Evolutionary conservation across 345 rosid genomes (phyloP), one percentile per base, ranked within the genome.

Genomic region (Fremontodendron californicum): DNA sequence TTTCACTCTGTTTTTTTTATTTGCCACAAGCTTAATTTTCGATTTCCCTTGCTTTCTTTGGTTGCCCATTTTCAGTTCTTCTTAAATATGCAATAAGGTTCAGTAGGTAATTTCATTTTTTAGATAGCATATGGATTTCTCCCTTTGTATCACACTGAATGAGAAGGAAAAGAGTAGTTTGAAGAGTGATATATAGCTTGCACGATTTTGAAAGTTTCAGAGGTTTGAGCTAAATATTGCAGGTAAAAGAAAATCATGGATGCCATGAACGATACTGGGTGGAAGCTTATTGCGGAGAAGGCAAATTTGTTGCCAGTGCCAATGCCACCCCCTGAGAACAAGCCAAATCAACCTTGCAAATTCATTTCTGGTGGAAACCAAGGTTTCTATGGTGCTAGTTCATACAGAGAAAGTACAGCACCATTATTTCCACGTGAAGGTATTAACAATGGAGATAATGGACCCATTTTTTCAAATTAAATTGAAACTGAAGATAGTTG

Each of bases 211-310:
- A 33, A n/a, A n/a, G n/a, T n/a, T n/a, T n/a, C n/a, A n/a, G n/a
- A 29, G 65, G 19, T 13, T 71, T 27, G 23, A 46, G 43, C 54
- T 57, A 48, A 2, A 18, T 25, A 71, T 16, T 62, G 40, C 25
- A 73, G 79, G 63, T 65, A 15, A 70, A 81, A 29, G 40, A 69
- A 69, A 65, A 40, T 77, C 42, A 86, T 87, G 90, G 72, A 57
- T 75, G 15, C 73, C 60, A n/a, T 55, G 1, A 13, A 55, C 29
- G 3, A 0, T 8, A 25, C 58, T 54, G 25, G 1, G 0, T 54
- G 0, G 2, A 54, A 54, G 23, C 58, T 54, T 21, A 55, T 23
- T 55, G 60, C 29, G 15, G 65, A 61, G 73, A 61, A 76, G 9
- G 78, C 76, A 35, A 71, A 57, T 58, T 81, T 78, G 75, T 80